A percentile compares a stretch with the other conserved stretches of the same genome.
Evolutionary conservation across 306 rosid species (phyloP).

Genomic region (Quercus wislizeni): DNA sequence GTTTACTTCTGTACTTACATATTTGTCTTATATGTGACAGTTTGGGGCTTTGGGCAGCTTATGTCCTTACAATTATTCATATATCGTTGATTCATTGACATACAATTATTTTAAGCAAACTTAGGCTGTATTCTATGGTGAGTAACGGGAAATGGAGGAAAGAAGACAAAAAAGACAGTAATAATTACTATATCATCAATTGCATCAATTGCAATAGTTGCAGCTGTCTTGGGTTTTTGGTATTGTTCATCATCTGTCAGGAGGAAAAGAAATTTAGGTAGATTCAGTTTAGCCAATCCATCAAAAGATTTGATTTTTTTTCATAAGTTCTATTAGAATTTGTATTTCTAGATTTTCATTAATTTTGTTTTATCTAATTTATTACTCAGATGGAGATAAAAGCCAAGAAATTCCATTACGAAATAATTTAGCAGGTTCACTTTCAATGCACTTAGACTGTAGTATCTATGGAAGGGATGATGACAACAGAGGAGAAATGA

Average conservation of each 20-base stretch:
- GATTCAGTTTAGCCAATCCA: not conserved
- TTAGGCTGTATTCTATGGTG: not conserved
- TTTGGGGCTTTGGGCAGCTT: not conserved
- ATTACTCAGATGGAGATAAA: not conserved
- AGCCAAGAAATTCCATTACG: not conserved
- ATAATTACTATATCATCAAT: not conserved
- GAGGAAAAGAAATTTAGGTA: not conserved
- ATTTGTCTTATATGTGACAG: not conserved
- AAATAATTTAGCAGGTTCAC: not conserved
- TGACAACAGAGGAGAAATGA: too few species aligned
- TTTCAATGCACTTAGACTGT: not conserved
- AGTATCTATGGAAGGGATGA: too few species aligned
- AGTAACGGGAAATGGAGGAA: not conserved
- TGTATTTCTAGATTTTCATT: not conserved
- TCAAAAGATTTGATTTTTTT: not conserved
- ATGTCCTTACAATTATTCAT: not conserved
- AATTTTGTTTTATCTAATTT: not conserved
- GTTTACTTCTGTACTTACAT: not conserved
- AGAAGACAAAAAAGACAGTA: not conserved
- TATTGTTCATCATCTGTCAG: not conserved
- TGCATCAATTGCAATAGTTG: slow-evolving; percentile 3
- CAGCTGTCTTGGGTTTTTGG: slow-evolving; percentile 2
- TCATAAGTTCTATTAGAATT: not conserved
- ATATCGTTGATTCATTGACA: too few species aligned
- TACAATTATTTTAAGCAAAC: not conserved